phyloP scores from a whole-genome alignment of 306 rosid genomes.

The Geum urbanum region DNA sequence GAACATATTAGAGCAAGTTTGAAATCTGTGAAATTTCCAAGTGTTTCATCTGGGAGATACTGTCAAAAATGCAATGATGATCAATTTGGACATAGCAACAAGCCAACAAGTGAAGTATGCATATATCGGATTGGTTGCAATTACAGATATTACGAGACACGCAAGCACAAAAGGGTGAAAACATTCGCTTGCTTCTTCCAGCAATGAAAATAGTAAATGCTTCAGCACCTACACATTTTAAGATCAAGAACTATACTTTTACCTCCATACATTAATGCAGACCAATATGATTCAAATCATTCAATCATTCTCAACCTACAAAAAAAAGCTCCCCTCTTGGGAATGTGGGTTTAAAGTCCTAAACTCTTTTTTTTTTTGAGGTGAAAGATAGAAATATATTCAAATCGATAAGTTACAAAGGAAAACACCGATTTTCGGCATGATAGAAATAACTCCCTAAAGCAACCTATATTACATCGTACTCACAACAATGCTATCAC shows the following conservation, averaged over 20 bases:
- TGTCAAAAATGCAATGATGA: not conserved
- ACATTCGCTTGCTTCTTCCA: conserved; percentile 14
- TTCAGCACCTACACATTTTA: not conserved
- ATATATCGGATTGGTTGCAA: not conserved
- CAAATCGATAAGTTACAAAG: too few relatives aligned
- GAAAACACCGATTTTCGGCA: too few relatives aligned
- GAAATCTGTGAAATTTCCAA: not conserved
- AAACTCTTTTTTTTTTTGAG: too few relatives aligned
- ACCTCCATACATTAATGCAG: not conserved
- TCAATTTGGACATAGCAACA: not conserved
- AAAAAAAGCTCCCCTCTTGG: too few relatives aligned
- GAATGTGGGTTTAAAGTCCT: too few relatives aligned
- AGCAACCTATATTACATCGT: too few relatives aligned
- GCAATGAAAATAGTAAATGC: not conserved
- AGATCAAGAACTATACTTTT: not conserved
- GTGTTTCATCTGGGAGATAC: conserved; percentile 4
- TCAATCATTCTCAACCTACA: too few relatives aligned
- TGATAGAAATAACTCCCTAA: too few relatives aligned
- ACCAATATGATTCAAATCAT: not conserved
- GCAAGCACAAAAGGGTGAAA: not conserved
- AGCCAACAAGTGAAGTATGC: not conserved
- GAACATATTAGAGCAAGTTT: not conserved
- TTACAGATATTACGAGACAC: not conserved
- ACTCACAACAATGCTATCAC: too few relatives aligned
- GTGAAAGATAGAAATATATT: too few relatives aligned